A percentile compares a stretch with the other conserved stretches of the same genome.
Evolutionary conservation across 345 rosid species (phyloP).

Genomic region (Pugionium dolabratum): DNA sequence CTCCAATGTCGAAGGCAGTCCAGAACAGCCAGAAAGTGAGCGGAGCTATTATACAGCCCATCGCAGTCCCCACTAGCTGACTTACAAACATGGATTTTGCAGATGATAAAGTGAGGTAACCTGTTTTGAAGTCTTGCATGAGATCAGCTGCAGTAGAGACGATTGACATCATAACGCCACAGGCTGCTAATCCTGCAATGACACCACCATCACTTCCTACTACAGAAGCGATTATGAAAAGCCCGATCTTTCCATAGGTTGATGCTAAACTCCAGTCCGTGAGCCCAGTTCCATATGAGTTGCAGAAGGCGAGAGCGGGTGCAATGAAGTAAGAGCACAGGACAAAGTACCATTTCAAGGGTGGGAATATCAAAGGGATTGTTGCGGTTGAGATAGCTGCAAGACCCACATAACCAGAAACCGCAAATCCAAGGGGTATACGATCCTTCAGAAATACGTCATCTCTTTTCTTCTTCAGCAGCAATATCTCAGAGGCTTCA

Average conservation of each 20-base stretch:
- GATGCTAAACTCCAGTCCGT: constrained; percentile 84
- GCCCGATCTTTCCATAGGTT: constrained; percentile 91
- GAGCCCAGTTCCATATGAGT: constrained; percentile 86
- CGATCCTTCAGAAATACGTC: constrained; percentile 72
- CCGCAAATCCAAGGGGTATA: constrained; percentile 76
- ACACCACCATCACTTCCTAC: constrained; percentile 86
- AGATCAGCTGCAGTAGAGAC: constrained; percentile 96
- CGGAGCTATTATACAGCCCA: constrained; percentile 93
- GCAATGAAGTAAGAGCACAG: constrained; percentile 78
- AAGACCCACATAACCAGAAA: constrained; percentile 81
- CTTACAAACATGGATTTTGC: constrained; percentile 93
- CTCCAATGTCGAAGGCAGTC: constrained; percentile 86
- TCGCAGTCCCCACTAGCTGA: constrained; percentile 77
- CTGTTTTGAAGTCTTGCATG: constrained; percentile 95
- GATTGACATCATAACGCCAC: constrained; percentile 89
- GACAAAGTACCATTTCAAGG: constrained; percentile 87
- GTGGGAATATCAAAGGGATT: constrained; percentile 74
- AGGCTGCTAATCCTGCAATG: constrained; percentile 85
- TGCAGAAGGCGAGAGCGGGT: constrained; percentile 92
- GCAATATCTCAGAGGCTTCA: constrained; percentile 51
- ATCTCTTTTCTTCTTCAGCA: constrained; percentile 66
- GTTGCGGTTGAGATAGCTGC: constrained; percentile 83
- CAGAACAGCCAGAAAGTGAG: constrained; percentile 87
- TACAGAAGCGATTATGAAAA: constrained; percentile 77
- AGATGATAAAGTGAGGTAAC: constrained; percentile 82